Conservation (phyloP, 768 basidiomycete species). For the Panaeolus cyanescens region DNA sequence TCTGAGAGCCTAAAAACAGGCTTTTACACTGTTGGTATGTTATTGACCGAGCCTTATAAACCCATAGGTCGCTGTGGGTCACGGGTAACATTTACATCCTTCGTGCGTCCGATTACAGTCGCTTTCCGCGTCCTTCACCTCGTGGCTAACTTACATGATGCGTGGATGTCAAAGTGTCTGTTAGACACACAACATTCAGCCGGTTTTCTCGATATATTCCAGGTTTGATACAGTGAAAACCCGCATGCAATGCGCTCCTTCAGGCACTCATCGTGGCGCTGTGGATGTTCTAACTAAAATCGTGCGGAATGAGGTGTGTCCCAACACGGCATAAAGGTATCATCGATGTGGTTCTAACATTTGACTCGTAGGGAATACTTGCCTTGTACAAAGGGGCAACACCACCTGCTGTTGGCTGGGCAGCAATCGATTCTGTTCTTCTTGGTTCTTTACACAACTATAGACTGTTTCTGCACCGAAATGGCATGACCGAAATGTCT, state of each 20-base stretch:
- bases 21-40: too few species aligned
- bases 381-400: constrained; percentile 78
- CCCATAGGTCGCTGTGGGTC: constrained; percentile 76
- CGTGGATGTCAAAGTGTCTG: too few species aligned
- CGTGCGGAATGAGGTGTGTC: constrained; percentile 59
- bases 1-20: too few species aligned
- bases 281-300: constrained; percentile 59
- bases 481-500: constrained; percentile 54
- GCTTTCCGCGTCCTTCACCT: background rate
- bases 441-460: constrained; percentile 75
- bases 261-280: constrained; percentile 63
- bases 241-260: constrained; percentile 67
- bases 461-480: constrained; percentile 55
- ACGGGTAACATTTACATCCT: constrained; percentile 45
- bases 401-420: constrained; percentile 74
- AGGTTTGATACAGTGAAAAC: constrained; percentile 79
- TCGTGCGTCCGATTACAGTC: constrained; percentile 7
- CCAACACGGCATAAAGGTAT: background rate
- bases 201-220: background rate
- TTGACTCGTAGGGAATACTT: constrained; percentile 46
- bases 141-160: too few species aligned
- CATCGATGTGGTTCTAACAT: constrained; percentile 8
- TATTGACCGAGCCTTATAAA: too few species aligned
- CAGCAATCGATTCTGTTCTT: constrained; percentile 69
- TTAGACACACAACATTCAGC: background rate